Evolutionary conservation across 1,284 basidiomycete species (phyloP).

Genomic region (Pseudozyma pruni): DNA sequence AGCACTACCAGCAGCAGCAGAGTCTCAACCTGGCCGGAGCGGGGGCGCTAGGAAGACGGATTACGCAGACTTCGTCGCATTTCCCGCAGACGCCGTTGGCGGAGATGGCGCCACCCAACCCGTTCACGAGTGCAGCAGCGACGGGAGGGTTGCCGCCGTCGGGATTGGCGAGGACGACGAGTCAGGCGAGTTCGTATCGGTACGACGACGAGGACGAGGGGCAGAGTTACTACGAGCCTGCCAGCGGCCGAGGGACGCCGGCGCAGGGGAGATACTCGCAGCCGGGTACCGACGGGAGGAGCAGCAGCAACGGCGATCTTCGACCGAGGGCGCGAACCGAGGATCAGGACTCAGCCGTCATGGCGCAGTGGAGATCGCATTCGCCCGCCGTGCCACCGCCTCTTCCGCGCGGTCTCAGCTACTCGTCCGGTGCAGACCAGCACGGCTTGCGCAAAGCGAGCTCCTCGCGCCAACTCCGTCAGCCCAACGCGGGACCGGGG

Average conservation of each 20-base stretch:
- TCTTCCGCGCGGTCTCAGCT: conserved; percentile 47
- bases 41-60: conserved; percentile 48
- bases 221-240: conserved; percentile 32
- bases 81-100: conserved; percentile 62
- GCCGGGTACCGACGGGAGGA: conserved; percentile 53
- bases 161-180: conserved; percentile 43
- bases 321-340: conserved; percentile 56
- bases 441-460: conserved; percentile 56
- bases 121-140: conserved; percentile 26
- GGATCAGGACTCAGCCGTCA: conserved; percentile 57
- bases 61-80: conserved; percentile 44
- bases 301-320: conserved; percentile 17
- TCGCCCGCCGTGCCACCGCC: conserved; percentile 54
- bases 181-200: conserved; percentile 45
- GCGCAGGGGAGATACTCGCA: conserved; percentile 51
- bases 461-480: conserved; percentile 52
- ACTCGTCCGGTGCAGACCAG: conserved; percentile 38
- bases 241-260: conserved; percentile 50
- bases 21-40: conserved; percentile 58
- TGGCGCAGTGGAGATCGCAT: conserved; percentile 60
- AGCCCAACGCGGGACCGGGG: conserved; percentile 11
- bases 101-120: conserved; percentile 51
- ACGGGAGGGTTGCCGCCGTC: conserved; percentile 18
- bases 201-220: conserved; percentile 44
- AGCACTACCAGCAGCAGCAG: conserved; percentile 45